Conservation (phyloP, 108 stramenopile genomes). For the Mediolabrus comicus region DNA sequence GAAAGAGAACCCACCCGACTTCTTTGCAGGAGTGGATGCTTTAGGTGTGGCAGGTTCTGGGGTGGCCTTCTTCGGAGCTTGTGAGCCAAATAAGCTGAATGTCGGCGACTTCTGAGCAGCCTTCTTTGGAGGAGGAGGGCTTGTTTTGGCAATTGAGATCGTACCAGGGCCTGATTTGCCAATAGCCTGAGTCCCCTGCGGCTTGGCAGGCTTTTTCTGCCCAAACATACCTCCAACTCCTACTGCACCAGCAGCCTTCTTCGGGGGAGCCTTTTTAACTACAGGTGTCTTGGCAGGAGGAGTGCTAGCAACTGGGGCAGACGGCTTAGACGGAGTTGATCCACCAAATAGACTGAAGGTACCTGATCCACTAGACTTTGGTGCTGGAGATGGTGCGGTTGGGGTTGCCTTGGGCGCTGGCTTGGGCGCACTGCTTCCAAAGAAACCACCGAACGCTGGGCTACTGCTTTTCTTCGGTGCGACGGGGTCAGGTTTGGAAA, state of each 20-base stretch:
- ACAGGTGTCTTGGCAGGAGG: conserved; percentile 23
- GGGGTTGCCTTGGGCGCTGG: conserved; percentile 18
- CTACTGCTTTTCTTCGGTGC: conserved; percentile 16
- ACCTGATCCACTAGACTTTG: conserved; percentile 37
- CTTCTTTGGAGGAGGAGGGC: conserved; percentile 6
- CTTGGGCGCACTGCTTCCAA: conserved; percentile 14
- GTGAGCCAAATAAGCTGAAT: conserved; percentile 38
- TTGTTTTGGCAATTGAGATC: conserved; percentile 22
- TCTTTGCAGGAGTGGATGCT: conserved; percentile 38
- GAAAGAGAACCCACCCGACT: conserved; percentile 14
- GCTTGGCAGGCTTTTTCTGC: conserved; percentile 7
- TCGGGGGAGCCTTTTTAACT: conserved; percentile 28
- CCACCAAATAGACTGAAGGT: conserved; percentile 54
- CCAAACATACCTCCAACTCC: conserved; percentile 26
- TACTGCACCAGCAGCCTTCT: conserved; percentile 1
- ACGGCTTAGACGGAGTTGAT: conserved; percentile 18
- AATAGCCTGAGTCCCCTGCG: conserved; percentile 10
- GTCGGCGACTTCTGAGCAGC: conserved; percentile 30
- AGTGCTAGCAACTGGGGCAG: not conserved
- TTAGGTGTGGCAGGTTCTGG: conserved; percentile 28
- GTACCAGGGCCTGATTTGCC: conserved; percentile 24
- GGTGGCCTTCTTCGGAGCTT: conserved; percentile 6
- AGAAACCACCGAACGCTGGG: conserved; percentile 31
- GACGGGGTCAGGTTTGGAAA: not conserved
- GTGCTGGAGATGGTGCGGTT: conserved; percentile 27